phyloP scores from a whole-genome alignment of 352 stramenopile species.

The Globisporangium canariense region DNA sequence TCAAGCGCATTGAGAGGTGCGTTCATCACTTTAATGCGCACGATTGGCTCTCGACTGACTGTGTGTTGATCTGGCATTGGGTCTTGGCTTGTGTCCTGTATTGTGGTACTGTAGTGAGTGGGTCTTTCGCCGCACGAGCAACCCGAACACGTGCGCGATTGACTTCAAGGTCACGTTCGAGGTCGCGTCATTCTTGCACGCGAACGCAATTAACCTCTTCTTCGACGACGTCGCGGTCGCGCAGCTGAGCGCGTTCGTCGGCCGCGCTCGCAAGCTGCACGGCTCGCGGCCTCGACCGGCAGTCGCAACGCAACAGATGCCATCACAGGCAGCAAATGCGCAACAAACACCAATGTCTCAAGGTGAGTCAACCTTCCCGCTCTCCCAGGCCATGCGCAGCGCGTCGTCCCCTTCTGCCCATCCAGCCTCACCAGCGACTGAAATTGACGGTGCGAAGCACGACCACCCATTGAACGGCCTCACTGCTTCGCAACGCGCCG shows the following conservation, averaged over 20 bases:
- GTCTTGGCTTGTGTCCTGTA: not conserved
- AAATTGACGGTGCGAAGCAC: not conserved
- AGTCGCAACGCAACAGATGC: not conserved
- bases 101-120: slow-evolving; percentile 45
- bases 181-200: slow-evolving; percentile 75
- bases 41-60: slow-evolving; percentile 10
- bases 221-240: slow-evolving; percentile 81
- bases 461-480: not conserved
- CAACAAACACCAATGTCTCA: not conserved
- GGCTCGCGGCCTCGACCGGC: slow-evolving; percentile 21
- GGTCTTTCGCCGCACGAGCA: slow-evolving; percentile 47
- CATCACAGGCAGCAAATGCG: not conserved
- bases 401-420: not conserved
- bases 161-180: slow-evolving; percentile 83
- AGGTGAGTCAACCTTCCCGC: slow-evolving; percentile 11
- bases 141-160: slow-evolving; percentile 60
- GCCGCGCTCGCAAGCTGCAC: slow-evolving; percentile 55
- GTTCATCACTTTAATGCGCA: not conserved
- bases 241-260: slow-evolving; percentile 82
- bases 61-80: no score
- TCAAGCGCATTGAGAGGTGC: slow-evolving; percentile 85
- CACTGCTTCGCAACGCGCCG: slow-evolving; percentile 19
- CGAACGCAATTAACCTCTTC: slow-evolving; percentile 80
- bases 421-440: not conserved
- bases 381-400: not conserved